phyloP scores from a whole-genome alignment of 495 filamentous ascomycete genomes.

The Neurospora sp. region DNA sequence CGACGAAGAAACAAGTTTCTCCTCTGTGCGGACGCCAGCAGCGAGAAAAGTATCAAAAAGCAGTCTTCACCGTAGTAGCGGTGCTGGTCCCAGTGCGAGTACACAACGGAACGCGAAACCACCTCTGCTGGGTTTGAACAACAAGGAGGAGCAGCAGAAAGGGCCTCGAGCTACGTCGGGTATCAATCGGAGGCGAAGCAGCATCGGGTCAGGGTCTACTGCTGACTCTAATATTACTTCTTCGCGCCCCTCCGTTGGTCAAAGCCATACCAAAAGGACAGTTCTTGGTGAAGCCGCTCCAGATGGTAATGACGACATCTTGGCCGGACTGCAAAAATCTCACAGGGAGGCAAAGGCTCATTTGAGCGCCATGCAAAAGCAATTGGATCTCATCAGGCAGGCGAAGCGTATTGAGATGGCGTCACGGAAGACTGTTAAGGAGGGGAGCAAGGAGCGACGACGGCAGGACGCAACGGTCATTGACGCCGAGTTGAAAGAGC shows the following conservation, averaged over 20 bases:
- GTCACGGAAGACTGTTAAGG: background rate
- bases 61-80: background rate
- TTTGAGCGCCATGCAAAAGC: constrained; percentile 2
- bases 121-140: background rate
- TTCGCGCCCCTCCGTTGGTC: background rate
- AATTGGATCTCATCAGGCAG: constrained; percentile 11
- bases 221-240: background rate
- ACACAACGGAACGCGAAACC: background rate
- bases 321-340: constrained; percentile 1
- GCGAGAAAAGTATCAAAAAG: background rate
- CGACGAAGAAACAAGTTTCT: background rate
- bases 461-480: background rate
- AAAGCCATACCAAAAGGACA: background rate
- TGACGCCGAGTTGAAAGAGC: constrained; percentile 13
- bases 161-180: background rate
- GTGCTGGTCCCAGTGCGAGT: background rate
- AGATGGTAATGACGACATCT: background rate
- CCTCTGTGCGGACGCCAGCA: background rate
- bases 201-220: background rate
- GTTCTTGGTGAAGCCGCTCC: background rate
- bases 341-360: constrained; percentile 1
- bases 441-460: background rate
- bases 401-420: constrained; percentile 13
- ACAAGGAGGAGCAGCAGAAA: background rate
- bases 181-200: background rate